Percentiles rank a stretch among this genome's conserved stretches.
phyloP scores from a whole-genome alignment of 2,329 filamentous ascomycete species.

The Monosporascus sp. region DNA sequence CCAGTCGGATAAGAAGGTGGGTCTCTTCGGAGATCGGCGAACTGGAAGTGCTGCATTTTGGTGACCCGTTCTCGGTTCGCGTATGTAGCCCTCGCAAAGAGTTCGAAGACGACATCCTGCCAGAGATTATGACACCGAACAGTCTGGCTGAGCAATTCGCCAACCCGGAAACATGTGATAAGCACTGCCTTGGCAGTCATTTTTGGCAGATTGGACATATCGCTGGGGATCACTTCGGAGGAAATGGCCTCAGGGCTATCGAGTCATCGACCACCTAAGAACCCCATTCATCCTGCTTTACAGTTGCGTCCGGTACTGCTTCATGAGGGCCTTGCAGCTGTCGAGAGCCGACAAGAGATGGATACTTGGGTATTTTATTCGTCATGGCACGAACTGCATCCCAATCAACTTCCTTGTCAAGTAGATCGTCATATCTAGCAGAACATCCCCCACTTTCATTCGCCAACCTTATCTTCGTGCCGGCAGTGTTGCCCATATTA shows the following conservation, averaged over 20 bases:
- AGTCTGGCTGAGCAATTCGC: slow-evolving; percentile 50
- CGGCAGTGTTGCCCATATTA: not conserved
- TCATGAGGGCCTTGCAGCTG: not conserved
- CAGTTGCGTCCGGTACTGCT: not conserved
- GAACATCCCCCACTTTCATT: not conserved
- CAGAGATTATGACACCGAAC: slow-evolving; percentile 23
- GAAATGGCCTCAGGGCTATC: slow-evolving; percentile 42
- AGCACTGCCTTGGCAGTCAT: slow-evolving; percentile 40
- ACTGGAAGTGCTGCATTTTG: slow-evolving; percentile 56
- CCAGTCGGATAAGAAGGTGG: slow-evolving; percentile 43
- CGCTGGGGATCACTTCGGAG: slow-evolving; percentile 36
- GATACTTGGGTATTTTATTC: slow-evolving; percentile 7
- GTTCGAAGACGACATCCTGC: slow-evolving; percentile 47
- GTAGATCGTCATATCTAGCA: slow-evolving; percentile 18
- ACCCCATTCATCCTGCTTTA: not conserved
- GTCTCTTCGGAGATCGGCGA: slow-evolving; percentile 57
- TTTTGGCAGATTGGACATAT: slow-evolving; percentile 49
- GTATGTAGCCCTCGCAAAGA: slow-evolving; percentile 56
- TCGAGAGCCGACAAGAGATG: slow-evolving; percentile 2
- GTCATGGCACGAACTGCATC: slow-evolving; percentile 20
- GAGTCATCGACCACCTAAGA: not conserved
- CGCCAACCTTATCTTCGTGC: not conserved
- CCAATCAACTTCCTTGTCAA: slow-evolving; percentile 38
- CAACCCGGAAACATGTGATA: slow-evolving; percentile 59
- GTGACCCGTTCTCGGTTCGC: slow-evolving; percentile 48